Evolutionary conservation across 805 yeast genomes (phyloP), one percentile per base, ranked within the genome.

Genomic region (Isabelozyma pseudorhagii): DNA sequence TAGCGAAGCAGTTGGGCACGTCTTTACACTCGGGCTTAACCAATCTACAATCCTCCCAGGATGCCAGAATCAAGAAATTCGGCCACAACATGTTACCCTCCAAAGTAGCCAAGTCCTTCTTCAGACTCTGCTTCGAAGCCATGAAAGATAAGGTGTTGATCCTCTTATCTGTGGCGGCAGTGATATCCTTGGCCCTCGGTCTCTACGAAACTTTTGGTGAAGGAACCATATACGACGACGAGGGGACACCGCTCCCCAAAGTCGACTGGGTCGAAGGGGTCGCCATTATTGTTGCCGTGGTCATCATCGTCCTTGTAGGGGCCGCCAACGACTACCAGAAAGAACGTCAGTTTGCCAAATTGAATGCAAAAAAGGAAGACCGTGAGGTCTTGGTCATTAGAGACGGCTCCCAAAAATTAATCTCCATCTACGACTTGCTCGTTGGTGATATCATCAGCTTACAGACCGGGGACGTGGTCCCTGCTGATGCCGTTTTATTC

Each of bases 251-350:
- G 17, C 66, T 83, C 48, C 97, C 97, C 14, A 81, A 84, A 59
- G 96, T 94, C 31, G 97, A 93, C 60, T 94, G 98, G 97, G 97
- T 96, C 44, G 99, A 94, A 74, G 99, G 99, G 58, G 96, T 92
- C 38, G 99, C 99, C 40, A 94, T 94, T 63, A 81, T 94, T 57
- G 87, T 87, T 4, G 99, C 99, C 17, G 88, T 94, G 21, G 60
- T 82, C 4, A 93, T 94, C 51, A 98, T 94, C 34, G 97, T 93
- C 4, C 55, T 89, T 2, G 99, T 96, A 11, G 96, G 97, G 45
- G 94, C 97, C 2, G 86, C 82, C n/a, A 94, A 94, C 67, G 99
- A 94, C 69, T 94, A 87, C 74, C 97, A 94, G 64, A 96, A 96
- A 66, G 99, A 94, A 66, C 74, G 90, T 13, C 99, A 94, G 65